These are phyloP conservation scores for Geum urbanum DNA, from an alignment of 306 rosid genomes.

Conservation along the genomic window DNA sequence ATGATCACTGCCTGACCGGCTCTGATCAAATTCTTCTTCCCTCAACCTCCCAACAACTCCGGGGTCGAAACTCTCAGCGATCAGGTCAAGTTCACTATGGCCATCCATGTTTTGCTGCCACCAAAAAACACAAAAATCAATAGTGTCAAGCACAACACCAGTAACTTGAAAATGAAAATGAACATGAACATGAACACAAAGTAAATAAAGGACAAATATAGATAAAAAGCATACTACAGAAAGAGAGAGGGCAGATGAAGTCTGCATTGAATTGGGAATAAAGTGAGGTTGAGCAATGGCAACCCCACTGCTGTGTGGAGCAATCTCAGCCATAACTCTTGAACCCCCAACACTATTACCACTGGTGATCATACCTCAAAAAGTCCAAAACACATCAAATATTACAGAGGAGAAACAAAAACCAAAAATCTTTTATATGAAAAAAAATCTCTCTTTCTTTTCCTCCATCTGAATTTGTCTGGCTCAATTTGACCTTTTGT, in stretches of 20 bases:
- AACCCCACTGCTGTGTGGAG: constrained; percentile 28
- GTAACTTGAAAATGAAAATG: too few relatives aligned
- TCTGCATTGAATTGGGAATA: constrained; percentile 32
- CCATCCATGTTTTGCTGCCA: constrained; percentile 68
- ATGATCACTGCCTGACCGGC: constrained; percentile 82
- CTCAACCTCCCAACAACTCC: constrained; percentile 49
- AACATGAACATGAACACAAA: constrained; percentile 4
- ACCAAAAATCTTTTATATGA: not conserved
- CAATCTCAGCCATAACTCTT: constrained; percentile 33
- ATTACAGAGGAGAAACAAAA: not conserved
- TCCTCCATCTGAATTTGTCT: constrained; percentile 12
- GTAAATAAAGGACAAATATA: not conserved
- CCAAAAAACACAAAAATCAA: constrained; percentile 28
- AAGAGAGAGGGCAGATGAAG: constrained; percentile 32
- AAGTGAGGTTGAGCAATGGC: constrained; percentile 36
- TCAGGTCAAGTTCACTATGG: constrained; percentile 42
- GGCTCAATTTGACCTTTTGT: constrained; percentile 8
- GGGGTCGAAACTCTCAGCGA: constrained; percentile 56
- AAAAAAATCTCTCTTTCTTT: not conserved
- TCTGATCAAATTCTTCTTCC: constrained; percentile 67
- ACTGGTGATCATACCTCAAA: constrained; percentile 39
- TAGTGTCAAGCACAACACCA: not conserved
- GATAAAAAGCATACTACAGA: constrained; percentile 39
- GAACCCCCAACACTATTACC: constrained; percentile 24
- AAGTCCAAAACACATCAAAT: constrained; percentile 29